phyloP scores from a whole-genome alignment of 2,329 filamentous ascomycete genomes.

The Davidsoniella neocaledoniae region DNA sequence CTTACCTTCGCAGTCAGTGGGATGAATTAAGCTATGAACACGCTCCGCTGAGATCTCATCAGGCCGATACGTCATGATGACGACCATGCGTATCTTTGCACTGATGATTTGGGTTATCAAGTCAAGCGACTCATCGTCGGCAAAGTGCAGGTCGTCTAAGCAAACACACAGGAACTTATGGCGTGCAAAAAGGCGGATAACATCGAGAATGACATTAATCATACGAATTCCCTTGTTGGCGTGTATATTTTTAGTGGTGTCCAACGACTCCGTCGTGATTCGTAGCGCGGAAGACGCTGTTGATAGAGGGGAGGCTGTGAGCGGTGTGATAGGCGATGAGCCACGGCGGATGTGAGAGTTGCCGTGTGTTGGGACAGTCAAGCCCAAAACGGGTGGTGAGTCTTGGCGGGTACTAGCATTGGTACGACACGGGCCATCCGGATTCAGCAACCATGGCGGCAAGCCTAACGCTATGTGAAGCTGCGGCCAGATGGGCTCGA shows the following conservation, averaged over 20 bases:
- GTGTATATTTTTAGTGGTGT: constrained; percentile 40
- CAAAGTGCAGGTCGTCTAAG: constrained; percentile 79
- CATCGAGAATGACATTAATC: constrained; percentile 77
- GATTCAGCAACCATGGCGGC: constrained; percentile 51
- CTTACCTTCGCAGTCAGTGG: constrained; percentile 35
- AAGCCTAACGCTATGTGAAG: constrained; percentile 44
- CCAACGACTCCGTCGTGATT: constrained; percentile 21
- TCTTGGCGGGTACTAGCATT: constrained; percentile 9
- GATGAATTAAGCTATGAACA: constrained; percentile 37
- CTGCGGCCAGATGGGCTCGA: constrained; percentile 47
- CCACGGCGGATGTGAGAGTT: constrained; percentile 28
- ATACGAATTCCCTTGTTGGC: constrained; percentile 54
- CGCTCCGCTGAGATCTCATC: constrained; percentile 43
- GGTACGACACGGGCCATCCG: constrained; percentile 15
- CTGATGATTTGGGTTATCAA: constrained; percentile 66
- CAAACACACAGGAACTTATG: constrained; percentile 81
- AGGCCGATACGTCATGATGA: constrained; percentile 61
- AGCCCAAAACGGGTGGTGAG: constrained; percentile 9
- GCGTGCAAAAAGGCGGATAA: constrained; percentile 62
- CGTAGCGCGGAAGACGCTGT: constrained; percentile 26
- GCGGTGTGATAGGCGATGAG: constrained; percentile 31
- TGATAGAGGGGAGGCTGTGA: constrained; percentile 30
- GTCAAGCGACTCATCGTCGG: constrained; percentile 74
- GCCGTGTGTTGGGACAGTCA: constrained; percentile 9
- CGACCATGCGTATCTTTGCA: constrained; percentile 62